Evolutionary conservation across 805 yeast genomes (phyloP).

Genomic region (Ascoidea tarda): DNA sequence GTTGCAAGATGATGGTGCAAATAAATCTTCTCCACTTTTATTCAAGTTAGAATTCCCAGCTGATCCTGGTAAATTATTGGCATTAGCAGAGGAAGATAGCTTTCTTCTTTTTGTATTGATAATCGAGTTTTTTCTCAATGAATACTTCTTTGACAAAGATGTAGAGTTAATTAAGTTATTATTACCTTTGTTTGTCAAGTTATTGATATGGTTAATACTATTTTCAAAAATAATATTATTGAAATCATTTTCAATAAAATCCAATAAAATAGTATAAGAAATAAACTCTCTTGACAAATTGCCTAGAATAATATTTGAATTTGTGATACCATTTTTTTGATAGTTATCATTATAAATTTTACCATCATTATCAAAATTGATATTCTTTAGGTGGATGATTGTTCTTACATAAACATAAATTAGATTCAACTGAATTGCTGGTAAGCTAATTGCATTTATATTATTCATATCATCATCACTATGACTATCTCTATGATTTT

Average conservation of each 20-base stretch:
- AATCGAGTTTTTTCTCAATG: slow-evolving; percentile 2
- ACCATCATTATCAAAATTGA: slow-evolving; percentile 2
- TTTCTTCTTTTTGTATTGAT: neutral
- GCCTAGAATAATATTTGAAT: neutral
- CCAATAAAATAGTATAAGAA: slow-evolving; percentile 3
- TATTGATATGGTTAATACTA: neutral
- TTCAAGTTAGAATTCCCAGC: neutral
- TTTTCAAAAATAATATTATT: neutral
- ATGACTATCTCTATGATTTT: slow-evolving; percentile 11
- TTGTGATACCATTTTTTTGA: slow-evolving; percentile 1
- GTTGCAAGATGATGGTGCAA: neutral
- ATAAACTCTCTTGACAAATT: slow-evolving; percentile 6
- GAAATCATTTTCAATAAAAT: slow-evolving; percentile 2
- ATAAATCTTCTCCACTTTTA: neutral
- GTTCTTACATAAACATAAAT: slow-evolving; percentile 28
- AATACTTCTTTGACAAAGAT: slow-evolving; percentile 5
- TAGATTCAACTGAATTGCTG: slow-evolving; percentile 29
- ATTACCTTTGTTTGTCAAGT: neutral
- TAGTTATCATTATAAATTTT: slow-evolving; percentile 6
- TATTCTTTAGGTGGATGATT: slow-evolving; percentile 23
- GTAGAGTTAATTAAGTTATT: neutral
- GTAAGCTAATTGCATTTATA: slow-evolving; percentile 23
- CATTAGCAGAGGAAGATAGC: neutral
- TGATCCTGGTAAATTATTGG: neutral
- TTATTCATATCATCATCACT: slow-evolving; percentile 15